Base-by-base conservation (phyloP, 2,329 filamentous ascomycete genomes). In the Cryphonectria nitschkei region DNA sequence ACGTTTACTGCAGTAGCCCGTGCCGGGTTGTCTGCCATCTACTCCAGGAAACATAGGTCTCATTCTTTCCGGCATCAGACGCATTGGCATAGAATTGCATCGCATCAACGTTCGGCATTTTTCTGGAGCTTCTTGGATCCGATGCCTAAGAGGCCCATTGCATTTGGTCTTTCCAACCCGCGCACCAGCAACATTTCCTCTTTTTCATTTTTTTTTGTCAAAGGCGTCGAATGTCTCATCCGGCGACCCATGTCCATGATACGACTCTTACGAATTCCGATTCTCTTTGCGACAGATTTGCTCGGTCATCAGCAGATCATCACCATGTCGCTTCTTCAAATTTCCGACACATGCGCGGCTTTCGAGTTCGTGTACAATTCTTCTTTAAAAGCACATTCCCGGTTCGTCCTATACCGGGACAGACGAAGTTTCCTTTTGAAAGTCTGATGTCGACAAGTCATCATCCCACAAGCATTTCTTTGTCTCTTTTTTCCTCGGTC, bases 11-110 rank as follows among this genome's bases (percentile, higher is more conserved):
- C 68, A 69, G 65, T 60, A 26, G 41, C 50, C 62, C 58, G 39
- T 68, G 34, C 37, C 58, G 56, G 37, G 56, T 68, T 14, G 68
- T 68, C 69, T 68, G 54, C 63, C 68, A 41, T 67, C 68, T 68
- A 62, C 71, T 56, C 60, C 56, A 72, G 68, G 65, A 71, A 68
- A 60, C 16, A 58, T 69, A 71, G 58, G 63, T 71, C 64, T 72
- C 70, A 73, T 74, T 72, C 70, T 75, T 68, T 70, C 67, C 73
- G 72, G 74, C 74, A 76, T 76, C 74, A 76, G 73, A 77, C 74
- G 74, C 75, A 77, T 77, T 76, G 75, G 75, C 75, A 76, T 77
- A 76, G 70, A 71, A 74, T 75, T 70, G 73, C 75, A 74, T 73
- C 70, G 71, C 70, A 74, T 75, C 70, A 69, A 65, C 43, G 66